Percentiles rank a stretch among this genome's conserved stretches.
Conservation (phyloP, 805 yeast species). For the Yamadazyma scolyti region DNA sequence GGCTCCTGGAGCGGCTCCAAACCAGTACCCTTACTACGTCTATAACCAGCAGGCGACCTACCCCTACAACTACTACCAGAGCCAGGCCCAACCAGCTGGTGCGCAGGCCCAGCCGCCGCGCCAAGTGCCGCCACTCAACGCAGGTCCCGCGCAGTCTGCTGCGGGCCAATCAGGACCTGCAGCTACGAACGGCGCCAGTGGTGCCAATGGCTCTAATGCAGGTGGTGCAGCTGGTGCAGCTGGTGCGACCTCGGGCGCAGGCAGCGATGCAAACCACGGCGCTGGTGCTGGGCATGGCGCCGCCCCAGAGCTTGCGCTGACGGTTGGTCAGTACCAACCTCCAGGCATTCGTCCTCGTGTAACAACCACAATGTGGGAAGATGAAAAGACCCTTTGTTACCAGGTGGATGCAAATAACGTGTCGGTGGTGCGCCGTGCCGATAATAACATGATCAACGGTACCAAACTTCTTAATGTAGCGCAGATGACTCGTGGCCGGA, state of each 20-base stretch:
- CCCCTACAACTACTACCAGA: constrained; percentile 11
- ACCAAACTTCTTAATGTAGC: constrained; percentile 81
- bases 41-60: constrained; percentile 12
- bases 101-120: constrained; percentile 13
- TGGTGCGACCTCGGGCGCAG: neutral
- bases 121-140: constrained; percentile 11
- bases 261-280: neutral
- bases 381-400: constrained; percentile 78
- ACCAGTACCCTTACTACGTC: constrained; percentile 12
- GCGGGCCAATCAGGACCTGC: neutral
- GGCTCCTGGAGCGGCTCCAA: too few species aligned
- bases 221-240: too few species aligned
- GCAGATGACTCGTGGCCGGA: constrained; percentile 81
- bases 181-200: neutral
- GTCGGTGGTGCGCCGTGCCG: constrained; percentile 78
- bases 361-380: constrained; percentile 89
- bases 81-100: constrained; percentile 4
- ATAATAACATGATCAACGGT: constrained; percentile 82
- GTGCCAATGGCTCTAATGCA: neutral
- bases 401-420: constrained; percentile 83
- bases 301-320: constrained; percentile 16
- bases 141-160: neutral
- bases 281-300: constrained; percentile 1
- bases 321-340: constrained; percentile 44
- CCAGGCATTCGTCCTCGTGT: constrained; percentile 57